phyloP scores from a whole-genome alignment of 805 yeast species.

The Wickerhamomyces queroliae region DNA sequence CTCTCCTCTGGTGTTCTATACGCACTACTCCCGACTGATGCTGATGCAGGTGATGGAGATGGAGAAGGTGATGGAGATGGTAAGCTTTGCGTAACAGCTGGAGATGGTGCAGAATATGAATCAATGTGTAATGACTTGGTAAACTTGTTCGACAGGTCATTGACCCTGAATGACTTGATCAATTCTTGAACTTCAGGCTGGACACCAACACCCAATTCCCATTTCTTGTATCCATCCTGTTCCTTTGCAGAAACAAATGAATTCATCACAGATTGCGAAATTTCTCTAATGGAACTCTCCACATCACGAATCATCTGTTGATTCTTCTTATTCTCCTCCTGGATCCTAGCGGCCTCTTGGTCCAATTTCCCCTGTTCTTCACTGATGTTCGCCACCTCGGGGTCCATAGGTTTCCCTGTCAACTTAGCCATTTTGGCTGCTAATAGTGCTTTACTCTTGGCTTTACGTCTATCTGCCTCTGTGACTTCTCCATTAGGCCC shows the following conservation, averaged over 20 bases:
- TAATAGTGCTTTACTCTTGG: slow-evolving; percentile 69
- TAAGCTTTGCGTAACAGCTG: slow-evolving; percentile 6
- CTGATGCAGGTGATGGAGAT: slow-evolving; percentile 1
- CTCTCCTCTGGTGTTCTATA: slow-evolving; percentile 55
- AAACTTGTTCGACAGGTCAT: slow-evolving; percentile 14
- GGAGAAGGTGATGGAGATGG: slow-evolving; percentile 3
- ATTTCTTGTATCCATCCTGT: slow-evolving; percentile 42
- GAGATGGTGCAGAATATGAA: slow-evolving; percentile 3
- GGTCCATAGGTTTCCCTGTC: slow-evolving; percentile 64
- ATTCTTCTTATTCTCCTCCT: slow-evolving; percentile 48
- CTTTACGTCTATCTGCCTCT: slow-evolving; percentile 73
- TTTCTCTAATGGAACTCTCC: slow-evolving; percentile 60
- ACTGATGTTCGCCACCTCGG: slow-evolving; percentile 27
- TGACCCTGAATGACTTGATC: slow-evolving; percentile 16
- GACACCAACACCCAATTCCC: slow-evolving; percentile 82
- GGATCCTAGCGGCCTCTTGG: slow-evolving; percentile 44
- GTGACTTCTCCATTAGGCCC: slow-evolving; percentile 87
- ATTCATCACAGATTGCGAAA: slow-evolving; percentile 36
- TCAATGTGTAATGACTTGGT: slow-evolving; percentile 6
- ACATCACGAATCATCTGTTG: slow-evolving; percentile 62
- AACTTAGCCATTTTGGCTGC: slow-evolving; percentile 87
- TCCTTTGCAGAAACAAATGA: slow-evolving; percentile 16
- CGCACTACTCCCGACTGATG: too few species aligned
- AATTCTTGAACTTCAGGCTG: slow-evolving; percentile 37
- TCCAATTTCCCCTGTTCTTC: slow-evolving; percentile 33